These are phyloP conservation scores for Syzygium jambos DNA, from an alignment of 345 rosid species.

Conservation along the genomic window DNA sequence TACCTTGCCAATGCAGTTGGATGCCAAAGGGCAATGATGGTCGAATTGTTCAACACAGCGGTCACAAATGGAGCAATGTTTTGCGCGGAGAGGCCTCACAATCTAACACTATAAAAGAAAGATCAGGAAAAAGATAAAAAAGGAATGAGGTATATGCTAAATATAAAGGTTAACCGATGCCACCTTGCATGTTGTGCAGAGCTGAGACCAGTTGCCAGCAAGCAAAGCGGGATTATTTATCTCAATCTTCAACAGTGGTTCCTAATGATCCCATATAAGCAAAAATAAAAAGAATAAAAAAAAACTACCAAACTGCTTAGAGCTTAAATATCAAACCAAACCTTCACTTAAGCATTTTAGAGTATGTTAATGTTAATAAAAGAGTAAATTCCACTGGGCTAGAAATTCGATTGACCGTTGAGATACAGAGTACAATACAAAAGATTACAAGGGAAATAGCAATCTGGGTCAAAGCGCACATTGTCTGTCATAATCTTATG, in stretches of 20 bases:
- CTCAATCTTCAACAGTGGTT: slow-evolving; percentile 85
- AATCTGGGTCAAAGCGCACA: slow-evolving; percentile 31
- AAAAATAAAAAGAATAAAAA: not conserved
- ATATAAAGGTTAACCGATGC: not conserved
- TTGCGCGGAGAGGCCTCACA: slow-evolving; percentile 93
- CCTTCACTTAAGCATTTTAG: not conserved
- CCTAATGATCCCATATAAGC: slow-evolving; percentile 23
- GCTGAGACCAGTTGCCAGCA: slow-evolving; percentile 96
- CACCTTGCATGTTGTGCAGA: slow-evolving; percentile 99
- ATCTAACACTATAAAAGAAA: slow-evolving; percentile 32
- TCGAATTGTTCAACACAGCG: slow-evolving; percentile 98
- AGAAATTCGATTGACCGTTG: not conserved
- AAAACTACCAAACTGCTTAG: not conserved
- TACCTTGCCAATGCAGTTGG: slow-evolving; percentile 99
- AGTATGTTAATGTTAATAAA: not conserved
- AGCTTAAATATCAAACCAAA: not conserved
- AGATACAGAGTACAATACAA: not conserved
- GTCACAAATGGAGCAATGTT: slow-evolving; percentile 92
- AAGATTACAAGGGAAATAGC: not conserved
- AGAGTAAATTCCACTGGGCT: not conserved
- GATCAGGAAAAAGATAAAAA: not conserved
- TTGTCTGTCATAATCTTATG: slow-evolving; percentile 79
- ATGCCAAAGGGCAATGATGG: slow-evolving; percentile 99
- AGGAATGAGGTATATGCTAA: not conserved
- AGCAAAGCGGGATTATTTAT: slow-evolving; percentile 81